These are phyloP conservation scores for Leptodermis oblonga DNA, from an alignment of 257 asterid species.

Conservation along the genomic window DNA sequence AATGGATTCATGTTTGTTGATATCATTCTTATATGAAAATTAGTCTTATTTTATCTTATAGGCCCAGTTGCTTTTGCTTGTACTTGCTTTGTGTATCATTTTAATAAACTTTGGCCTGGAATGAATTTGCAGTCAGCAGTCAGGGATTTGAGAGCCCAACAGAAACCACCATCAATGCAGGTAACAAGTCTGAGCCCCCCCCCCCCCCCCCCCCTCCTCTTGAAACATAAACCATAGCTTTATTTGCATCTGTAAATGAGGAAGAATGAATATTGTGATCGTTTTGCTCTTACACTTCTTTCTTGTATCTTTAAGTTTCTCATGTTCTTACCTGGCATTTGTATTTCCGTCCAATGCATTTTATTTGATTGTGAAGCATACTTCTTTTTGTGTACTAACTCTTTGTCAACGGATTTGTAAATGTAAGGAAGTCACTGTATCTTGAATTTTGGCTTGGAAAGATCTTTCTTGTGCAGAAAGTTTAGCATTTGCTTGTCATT, in stretches of 20 bases:
- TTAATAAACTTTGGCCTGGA: slow-evolving; percentile 19
- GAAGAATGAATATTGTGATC: background rate
- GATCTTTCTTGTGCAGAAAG: background rate
- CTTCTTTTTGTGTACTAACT: background rate
- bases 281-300: background rate
- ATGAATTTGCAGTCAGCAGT: slow-evolving; percentile 66
- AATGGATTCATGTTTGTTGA: background rate
- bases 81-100: background rate
- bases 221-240: too few relatives aligned
- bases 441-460: background rate
- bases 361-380: background rate
- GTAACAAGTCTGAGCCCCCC: slow-evolving; percentile 30
- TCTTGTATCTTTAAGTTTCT: too few relatives aligned
- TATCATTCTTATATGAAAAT: background rate
- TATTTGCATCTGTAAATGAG: background rate
- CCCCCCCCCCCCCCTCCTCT: too few relatives aligned
- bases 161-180: slow-evolving; percentile 99
- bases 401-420: background rate
- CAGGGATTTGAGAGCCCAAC: slow-evolving; percentile 92
- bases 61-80: too few relatives aligned
- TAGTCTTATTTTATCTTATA: background rate
- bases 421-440: background rate
- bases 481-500: background rate
- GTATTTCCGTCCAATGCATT: background rate
- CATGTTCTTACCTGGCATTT: background rate